Base-by-base conservation (phyloP, 306 rosid species). In the Corylus avellana region DNA sequence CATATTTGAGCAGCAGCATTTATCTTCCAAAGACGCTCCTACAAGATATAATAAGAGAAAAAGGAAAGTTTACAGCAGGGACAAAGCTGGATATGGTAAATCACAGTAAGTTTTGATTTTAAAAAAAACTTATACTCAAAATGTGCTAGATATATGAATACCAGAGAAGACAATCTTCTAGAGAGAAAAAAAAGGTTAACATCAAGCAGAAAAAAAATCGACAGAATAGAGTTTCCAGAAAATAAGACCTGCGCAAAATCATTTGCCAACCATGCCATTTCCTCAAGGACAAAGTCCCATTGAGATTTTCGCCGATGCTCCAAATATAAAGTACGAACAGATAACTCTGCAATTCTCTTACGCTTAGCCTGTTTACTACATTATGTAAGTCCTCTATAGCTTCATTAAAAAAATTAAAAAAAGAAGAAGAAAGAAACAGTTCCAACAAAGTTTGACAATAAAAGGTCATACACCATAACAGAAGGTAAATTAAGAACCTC, bases 21-120 rank as follows among this genome's bases (percentile, higher is more conserved):
- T 78, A 85, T 75, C 97, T 93, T 96, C 99, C 99, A 96, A 58
- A 93, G 88, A 77, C 98, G 97, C 89, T 96, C 99, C 99, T 96
- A 82, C 75, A 83, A 81, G 22, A 79, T 5, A 27, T 50, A 51
- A 57, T 53, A 16, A 46, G 22, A 75, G 67, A 67, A 50, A 50
- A 55, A 74, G 80, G 79, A 76, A 74, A 13, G 17, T 18, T 72
- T 20, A 79, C 27, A 42, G 12, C 16, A 37, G 72, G 72, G 62
- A 57, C 20, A 46, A 29, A 56, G 13, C 37, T 16, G 25, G 20
- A 46, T 66, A 7, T 5, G 42, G n/a, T 3, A 29, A 22, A 50
- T 13, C 17, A 20, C 11, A 71, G 37, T 5, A 64, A 66, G 57
- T 39, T 37, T 54, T 3, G 8, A 44, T 32, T 32, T 2, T 2